A percentile compares a stretch with the other conserved stretches of the same genome.
phyloP scores from a whole-genome alignment of 345 rosid species.

The Streptanthus diversifolius region DNA sequence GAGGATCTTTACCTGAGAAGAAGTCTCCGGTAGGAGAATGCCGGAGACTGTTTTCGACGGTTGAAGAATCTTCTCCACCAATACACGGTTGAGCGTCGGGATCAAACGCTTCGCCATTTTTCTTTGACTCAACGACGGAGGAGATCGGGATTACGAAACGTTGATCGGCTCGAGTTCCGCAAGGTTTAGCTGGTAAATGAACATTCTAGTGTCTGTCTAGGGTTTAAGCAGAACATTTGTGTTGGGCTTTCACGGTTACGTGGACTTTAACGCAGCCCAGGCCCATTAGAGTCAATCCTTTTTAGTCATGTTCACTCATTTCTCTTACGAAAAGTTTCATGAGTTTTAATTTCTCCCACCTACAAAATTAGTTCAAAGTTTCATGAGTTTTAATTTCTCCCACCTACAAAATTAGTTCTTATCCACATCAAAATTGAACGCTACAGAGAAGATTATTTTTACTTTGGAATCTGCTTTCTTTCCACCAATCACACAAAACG shows the following conservation, averaged over 20 bases:
- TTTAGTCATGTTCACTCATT: not conserved
- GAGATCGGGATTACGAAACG: not conserved
- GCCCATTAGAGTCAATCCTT: not conserved
- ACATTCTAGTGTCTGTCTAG: not conserved
- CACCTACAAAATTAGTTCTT: not conserved
- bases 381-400: not conserved
- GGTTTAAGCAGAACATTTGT: slow-evolving; percentile 18
- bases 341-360: not conserved
- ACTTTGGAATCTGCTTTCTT: not conserved
- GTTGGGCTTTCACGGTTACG: not conserved
- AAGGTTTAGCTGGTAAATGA: not conserved
- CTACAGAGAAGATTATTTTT: not conserved
- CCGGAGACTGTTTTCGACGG: slow-evolving; percentile 69
- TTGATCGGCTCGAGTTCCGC: not conserved
- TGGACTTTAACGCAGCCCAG: slow-evolving; percentile 6
- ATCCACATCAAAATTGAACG: not conserved
- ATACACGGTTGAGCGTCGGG: slow-evolving; percentile 63
- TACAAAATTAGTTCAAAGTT: not conserved
- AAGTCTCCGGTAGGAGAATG: slow-evolving; percentile 63
- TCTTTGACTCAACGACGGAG: not conserved
- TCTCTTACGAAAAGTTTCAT: too few relatives aligned
- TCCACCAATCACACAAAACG: not conserved
- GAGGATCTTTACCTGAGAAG: slow-evolving; percentile 44
- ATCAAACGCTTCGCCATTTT: slow-evolving; percentile 79
- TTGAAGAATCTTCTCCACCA: slow-evolving; percentile 68